phyloP scores from a whole-genome alignment of 2,329 filamentous ascomycete species.

The Phoma sp. region DNA sequence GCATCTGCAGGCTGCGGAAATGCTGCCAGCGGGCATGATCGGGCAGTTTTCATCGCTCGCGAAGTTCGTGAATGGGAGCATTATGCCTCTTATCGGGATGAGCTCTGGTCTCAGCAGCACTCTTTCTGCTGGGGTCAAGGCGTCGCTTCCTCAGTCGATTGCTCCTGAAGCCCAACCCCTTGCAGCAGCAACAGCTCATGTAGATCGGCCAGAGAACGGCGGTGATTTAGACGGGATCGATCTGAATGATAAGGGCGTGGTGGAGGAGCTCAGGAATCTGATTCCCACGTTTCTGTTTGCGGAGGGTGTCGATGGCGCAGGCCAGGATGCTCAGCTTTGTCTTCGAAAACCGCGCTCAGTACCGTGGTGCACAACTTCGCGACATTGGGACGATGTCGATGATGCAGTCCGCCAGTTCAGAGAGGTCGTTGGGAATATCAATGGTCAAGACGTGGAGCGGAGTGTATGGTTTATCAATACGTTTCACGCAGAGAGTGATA shows the following conservation, averaged over 20 bases:
- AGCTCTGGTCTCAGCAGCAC: constrained; percentile 7
- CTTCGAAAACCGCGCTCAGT: constrained; percentile 21
- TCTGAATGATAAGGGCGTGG: constrained; percentile 8
- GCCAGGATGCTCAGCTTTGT: constrained; percentile 27
- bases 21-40: constrained; percentile 24
- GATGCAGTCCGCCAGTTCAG: constrained; percentile 15
- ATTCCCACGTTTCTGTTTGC: constrained; percentile 26
- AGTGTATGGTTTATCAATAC: constrained; percentile 18
- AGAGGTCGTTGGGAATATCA: constrained; percentile 1
- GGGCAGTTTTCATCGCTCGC: constrained; percentile 20
- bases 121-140: constrained; percentile 4
- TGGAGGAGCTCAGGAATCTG: constrained; percentile 17
- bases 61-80: constrained; percentile 21
- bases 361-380: constrained; percentile 14
- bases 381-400: constrained; percentile 26
- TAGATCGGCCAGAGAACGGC: background rate
- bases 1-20: constrained; percentile 18
- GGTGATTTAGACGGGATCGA: background rate
- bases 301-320: constrained; percentile 23
- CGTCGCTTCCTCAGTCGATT: background rate
- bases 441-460: background rate
- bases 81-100: constrained; percentile 19
- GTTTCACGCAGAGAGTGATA: constrained; percentile 28
- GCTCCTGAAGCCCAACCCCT: background rate
- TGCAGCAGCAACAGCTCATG: background rate